A percentile compares a stretch with the other conserved stretches of the same genome.
phyloP scores from a whole-genome alignment of 345 rosid species.

The Erysimum cheiranthoides region DNA sequence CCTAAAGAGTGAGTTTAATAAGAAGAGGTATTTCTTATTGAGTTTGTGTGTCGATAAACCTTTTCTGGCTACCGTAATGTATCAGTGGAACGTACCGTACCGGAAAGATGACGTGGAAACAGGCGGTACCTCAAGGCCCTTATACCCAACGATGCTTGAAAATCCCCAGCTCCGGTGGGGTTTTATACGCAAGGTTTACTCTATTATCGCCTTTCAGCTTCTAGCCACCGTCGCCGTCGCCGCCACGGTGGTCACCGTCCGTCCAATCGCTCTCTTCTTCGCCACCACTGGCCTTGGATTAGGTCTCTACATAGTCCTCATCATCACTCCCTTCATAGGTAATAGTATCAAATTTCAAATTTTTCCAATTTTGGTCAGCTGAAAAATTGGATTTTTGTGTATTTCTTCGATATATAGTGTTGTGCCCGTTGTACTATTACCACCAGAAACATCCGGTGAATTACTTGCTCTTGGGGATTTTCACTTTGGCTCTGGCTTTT shows the following conservation, averaged over 20 bases:
- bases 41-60: no score
- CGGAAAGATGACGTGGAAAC: slow-evolving; percentile 69
- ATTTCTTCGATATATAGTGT: slow-evolving; percentile 46
- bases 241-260: slow-evolving; percentile 66
- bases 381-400: background rate
- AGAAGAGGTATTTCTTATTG: no score
- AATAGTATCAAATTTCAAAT: no score
- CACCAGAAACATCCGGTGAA: slow-evolving; percentile 87
- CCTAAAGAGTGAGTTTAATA: no score
- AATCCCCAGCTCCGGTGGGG: slow-evolving; percentile 82
- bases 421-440: slow-evolving; percentile 81
- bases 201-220: slow-evolving; percentile 69
- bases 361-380: no score
- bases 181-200: slow-evolving; percentile 76
- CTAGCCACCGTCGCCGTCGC: slow-evolving; percentile 75
- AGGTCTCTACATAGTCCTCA: slow-evolving; percentile 67
- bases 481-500: slow-evolving; percentile 66
- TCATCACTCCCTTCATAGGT: slow-evolving; percentile 73
- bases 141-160: slow-evolving; percentile 80
- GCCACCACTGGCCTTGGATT: slow-evolving; percentile 60
- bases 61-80: slow-evolving; percentile 29
- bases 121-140: slow-evolving; percentile 58
- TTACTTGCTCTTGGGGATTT: slow-evolving; percentile 70
- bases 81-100: slow-evolving; percentile 58
- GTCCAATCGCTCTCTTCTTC: slow-evolving; percentile 67